Conservation (phyloP, 2,329 filamentous ascomycete species). For the Escovopsis sp. region DNA sequence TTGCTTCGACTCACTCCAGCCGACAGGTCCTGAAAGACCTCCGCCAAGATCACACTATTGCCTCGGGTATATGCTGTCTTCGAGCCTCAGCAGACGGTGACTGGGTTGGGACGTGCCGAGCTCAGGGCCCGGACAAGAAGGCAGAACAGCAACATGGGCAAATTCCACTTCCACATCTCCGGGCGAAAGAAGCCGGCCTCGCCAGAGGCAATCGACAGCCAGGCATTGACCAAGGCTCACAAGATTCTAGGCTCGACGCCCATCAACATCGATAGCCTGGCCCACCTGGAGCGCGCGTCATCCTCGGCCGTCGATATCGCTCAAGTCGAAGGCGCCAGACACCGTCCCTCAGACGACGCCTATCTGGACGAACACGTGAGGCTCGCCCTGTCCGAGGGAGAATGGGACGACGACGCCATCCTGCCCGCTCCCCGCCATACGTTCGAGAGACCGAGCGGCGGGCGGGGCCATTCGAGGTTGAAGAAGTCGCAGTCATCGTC, state of each 20-base stretch:
- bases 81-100: constrained; percentile 1
- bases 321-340: constrained; percentile 14
- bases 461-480: constrained; percentile 24
- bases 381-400: constrained; percentile 8
- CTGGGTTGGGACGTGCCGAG: constrained; percentile 3
- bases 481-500: constrained; percentile 37
- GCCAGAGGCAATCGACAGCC: constrained; percentile 15
- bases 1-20: background rate
- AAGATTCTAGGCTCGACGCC: constrained; percentile 33
- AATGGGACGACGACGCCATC: constrained; percentile 28
- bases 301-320: constrained; percentile 30
- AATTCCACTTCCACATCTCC: constrained; percentile 34
- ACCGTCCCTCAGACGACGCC: constrained; percentile 1
- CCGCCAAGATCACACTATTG: background rate
- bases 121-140: constrained; percentile 1
- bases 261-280: constrained; percentile 26
- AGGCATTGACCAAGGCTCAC: constrained; percentile 35
- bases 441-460: background rate
- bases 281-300: constrained; percentile 29
- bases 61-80: background rate
- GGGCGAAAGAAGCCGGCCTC: constrained; percentile 29
- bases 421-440: background rate
- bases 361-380: constrained; percentile 9
- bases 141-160: constrained; percentile 20
- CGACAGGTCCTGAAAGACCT: background rate